Evolutionary conservation across 805 yeast genomes (phyloP), one percentile per base, ranked within the genome.

Genomic region (Saccharomycopsis synnaedendra): DNA sequence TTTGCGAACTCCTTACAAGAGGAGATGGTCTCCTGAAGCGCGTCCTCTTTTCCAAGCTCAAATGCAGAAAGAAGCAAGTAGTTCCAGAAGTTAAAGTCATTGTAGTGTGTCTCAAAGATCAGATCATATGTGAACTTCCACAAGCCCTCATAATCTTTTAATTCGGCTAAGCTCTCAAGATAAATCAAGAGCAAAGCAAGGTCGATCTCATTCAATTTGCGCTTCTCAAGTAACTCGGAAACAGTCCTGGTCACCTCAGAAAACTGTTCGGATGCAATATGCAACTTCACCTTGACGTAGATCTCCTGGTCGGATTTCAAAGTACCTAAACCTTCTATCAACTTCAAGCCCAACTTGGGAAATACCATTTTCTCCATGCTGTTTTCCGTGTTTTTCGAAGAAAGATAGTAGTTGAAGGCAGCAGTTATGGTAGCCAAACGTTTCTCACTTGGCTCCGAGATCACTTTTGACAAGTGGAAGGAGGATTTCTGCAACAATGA

Each of bases 61-160:
- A 58, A 56, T 0, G 71, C 69, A 3, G 88, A 65, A 41, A 67
- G 64, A 27, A 76, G 69, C 44, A 74, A 62, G 11, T 68, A 64
- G 54, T 78, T 74, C 85, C 94, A 86, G 37, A 87, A 76, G 48
- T 76, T 74, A 69, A 77, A 89, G 60, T 88, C 95, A 60, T 89
- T 87, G 47, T 83, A 72, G 6, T 68, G 60, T 29, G 71, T 64
- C 3, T 64, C 66, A 11, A 70, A 64, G 34, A 87, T 60, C 9
- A 76, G 67, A 3, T 56, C 50, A 4, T 58, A 39, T 42, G 78
- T 64, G 50, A 65, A 64, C 0, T 67, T 60, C 52, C 57, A 67
- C 9, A 86, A 61, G 8, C 57, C 51, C 0, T 64, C 63, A 75
- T 78, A 78, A 3, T 68, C 55, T 45, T 71, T 64, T 5, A 62